These are phyloP conservation scores for Candida coquimbonensis DNA, from an alignment of 805 yeast species.

Conservation along the genomic window DNA sequence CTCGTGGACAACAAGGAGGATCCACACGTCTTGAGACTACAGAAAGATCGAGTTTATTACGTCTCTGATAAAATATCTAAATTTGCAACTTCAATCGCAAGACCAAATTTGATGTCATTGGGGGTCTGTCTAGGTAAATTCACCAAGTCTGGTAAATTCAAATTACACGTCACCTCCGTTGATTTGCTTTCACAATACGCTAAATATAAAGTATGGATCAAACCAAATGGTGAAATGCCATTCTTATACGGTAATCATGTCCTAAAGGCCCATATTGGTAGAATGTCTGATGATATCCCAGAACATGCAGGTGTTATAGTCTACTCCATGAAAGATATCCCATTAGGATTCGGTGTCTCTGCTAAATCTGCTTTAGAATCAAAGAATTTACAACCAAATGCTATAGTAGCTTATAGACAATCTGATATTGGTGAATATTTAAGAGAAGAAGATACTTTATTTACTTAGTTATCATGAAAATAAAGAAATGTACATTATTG, in stretches of 20 bases:
- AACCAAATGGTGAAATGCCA: slow-evolving; percentile 98
- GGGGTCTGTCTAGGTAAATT: slow-evolving; percentile 95
- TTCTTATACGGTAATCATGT: slow-evolving; percentile 94
- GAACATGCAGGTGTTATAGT: slow-evolving; percentile 96
- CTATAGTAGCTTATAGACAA: slow-evolving; percentile 92
- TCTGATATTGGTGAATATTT: slow-evolving; percentile 96
- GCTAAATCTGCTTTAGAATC: slow-evolving; percentile 89
- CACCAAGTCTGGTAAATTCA: slow-evolving; percentile 94
- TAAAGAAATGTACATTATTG: too few relatives aligned
- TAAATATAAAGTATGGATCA: slow-evolving; percentile 92
- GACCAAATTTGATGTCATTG: slow-evolving; percentile 84
- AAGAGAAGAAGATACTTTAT: slow-evolving; percentile 95
- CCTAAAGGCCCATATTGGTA: slow-evolving; percentile 92
- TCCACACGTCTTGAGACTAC: slow-evolving; percentile 92
- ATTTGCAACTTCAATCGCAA: slow-evolving; percentile 83
- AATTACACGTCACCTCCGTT: slow-evolving; percentile 89
- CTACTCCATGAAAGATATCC: slow-evolving; percentile 85
- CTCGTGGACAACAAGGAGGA: slow-evolving; percentile 71
- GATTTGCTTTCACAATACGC: slow-evolving; percentile 81
- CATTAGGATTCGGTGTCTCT: slow-evolving; percentile 92
- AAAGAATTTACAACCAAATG: slow-evolving; percentile 84
- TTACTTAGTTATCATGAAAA: slow-evolving; percentile 42
- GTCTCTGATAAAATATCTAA: slow-evolving; percentile 77
- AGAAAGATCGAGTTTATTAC: slow-evolving; percentile 94
- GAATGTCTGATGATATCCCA: slow-evolving; percentile 95